Conservation (phyloP, 2,329 filamentous ascomycete genomes). For the Ciborinia camelliae region DNA sequence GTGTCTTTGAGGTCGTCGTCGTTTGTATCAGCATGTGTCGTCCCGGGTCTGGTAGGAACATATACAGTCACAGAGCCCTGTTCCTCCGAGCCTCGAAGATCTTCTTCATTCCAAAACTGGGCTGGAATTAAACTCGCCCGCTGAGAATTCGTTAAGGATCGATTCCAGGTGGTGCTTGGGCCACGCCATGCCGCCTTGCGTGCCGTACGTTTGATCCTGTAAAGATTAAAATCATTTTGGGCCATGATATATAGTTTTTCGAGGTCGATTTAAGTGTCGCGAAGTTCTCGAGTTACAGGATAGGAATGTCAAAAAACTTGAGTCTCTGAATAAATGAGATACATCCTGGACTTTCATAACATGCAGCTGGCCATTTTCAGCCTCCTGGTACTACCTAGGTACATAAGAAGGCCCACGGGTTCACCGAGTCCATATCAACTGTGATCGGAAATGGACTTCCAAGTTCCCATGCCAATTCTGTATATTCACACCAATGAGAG, state of each 20-base stretch:
- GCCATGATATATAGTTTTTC: too few relatives aligned
- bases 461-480: neutral
- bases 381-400: too few relatives aligned
- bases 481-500: neutral
- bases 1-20: too few relatives aligned
- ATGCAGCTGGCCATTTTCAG: neutral
- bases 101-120: too few relatives aligned
- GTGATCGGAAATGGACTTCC: neutral
- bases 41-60: too few relatives aligned
- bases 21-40: too few relatives aligned
- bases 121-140: too few relatives aligned
- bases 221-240: constrained; percentile 12
- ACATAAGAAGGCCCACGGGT: too few relatives aligned
- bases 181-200: constrained; percentile 35
- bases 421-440: too few relatives aligned
- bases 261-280: neutral
- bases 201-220: constrained; percentile 29
- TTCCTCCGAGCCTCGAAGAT: too few relatives aligned
- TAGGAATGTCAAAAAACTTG: neutral
- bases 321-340: neutral
- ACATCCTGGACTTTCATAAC: neutral
- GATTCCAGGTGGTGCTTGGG: neutral
- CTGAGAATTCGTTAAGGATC: too few relatives aligned
- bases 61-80: too few relatives aligned
- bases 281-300: neutral